A percentile compares a stretch with the other conserved stretches of the same genome.
Conservation (phyloP, 1,284 basidiomycete genomes). For the Cutaneotrichosporon cutaneum region DNA sequence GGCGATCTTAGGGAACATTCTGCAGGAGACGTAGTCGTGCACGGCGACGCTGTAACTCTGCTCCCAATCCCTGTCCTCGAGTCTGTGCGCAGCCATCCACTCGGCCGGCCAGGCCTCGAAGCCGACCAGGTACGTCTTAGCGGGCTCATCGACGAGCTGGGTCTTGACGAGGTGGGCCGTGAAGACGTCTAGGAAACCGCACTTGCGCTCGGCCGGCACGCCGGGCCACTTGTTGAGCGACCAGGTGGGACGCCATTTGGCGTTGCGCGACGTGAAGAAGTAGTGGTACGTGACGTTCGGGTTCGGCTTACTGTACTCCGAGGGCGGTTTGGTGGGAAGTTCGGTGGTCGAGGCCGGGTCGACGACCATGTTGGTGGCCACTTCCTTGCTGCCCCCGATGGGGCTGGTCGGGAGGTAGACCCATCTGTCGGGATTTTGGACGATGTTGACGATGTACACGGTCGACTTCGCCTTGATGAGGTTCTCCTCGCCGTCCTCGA, state of each 20-base stretch:
- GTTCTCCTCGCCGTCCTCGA: not conserved
- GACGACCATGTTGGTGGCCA: not conserved
- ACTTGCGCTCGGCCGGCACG: not conserved
- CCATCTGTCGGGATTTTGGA: not conserved
- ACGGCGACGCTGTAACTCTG: not conserved
- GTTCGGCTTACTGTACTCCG: not conserved
- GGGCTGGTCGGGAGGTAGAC: not conserved
- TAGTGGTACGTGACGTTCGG: not conserved
- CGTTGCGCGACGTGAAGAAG: not conserved
- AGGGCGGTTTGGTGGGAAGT: not conserved
- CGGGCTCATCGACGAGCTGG: not conserved
- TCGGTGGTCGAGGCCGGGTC: not conserved
- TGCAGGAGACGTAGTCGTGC: not conserved
- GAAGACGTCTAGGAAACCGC: not conserved
- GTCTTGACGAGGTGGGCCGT: not conserved
- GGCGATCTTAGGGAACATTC: not conserved
- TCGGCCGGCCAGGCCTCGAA: not conserved
- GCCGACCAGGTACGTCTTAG: not conserved
- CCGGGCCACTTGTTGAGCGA: not conserved
- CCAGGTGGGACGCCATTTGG: not conserved
- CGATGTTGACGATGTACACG: not conserved
- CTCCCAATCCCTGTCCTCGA: not conserved
- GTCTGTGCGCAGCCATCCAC: not conserved
- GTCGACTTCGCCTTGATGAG: not conserved
- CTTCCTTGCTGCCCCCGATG: not conserved